Base-by-base conservation (phyloP, 148 eudicot species). In the Arctostaphylos glauca region DNA sequence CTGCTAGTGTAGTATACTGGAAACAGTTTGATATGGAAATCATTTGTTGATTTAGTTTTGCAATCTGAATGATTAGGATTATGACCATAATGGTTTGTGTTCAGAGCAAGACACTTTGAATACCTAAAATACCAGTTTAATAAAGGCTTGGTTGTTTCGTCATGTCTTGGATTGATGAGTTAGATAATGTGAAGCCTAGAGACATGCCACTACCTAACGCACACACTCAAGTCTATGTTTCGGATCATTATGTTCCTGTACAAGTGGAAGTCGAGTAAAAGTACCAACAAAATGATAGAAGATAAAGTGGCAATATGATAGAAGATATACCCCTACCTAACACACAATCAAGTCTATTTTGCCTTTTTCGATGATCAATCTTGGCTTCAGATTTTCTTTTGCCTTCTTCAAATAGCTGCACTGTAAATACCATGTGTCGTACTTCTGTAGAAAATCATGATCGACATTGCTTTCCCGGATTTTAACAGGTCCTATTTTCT, bases 401-500 rank as follows among this genome's bases (percentile, higher is more conserved):
- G 48, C 19, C 23, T 80, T 38, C 62, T 49, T 68, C 18, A 50
- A 50, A 68, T 48, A 80, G 49, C 48, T 67, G 49, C 76, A 80
- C 2, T 50, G 38, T 10, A 43, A n/a, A 16, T 79, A 81, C 9
- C 21, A 25, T 53, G n/a, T 58, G 54, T 14, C 23, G 1, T 43
- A 19, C 2, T 50, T 31, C 55, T 50, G 18, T 67, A 25, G 71
- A 23, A 66, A 66, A 71, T 70, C 9, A 38, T 71, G 50, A 47
- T 44, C 10, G 41, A 53, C 19, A 47, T 44, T 56, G 60, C 25
- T 79, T 79, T 58, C 44, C 19, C 10, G 78, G 75, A 76, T 81
- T 81, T 58, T 38, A 53, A 56, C 88, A 94, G 98, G 90, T 87
- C 82, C 76, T 94, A 79, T 87, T 91, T 80, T 86, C 92, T 72